These are phyloP conservation scores for Fusarium continuum DNA, from an alignment of 2,329 filamentous ascomycete species.

Conservation along the genomic window DNA sequence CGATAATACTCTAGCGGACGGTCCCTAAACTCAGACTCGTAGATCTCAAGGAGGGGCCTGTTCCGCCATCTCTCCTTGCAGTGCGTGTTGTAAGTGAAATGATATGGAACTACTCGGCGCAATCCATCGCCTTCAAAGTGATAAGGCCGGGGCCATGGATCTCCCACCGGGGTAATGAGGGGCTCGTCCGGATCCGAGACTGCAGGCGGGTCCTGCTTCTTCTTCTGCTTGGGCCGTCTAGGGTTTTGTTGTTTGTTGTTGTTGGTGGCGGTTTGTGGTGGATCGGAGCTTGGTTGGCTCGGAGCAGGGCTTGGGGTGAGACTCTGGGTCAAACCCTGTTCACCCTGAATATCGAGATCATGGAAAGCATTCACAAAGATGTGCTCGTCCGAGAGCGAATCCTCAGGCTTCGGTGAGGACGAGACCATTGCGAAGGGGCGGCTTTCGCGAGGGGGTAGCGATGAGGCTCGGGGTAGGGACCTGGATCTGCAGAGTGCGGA, in stretches of 20 bases:
- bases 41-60: constrained; percentile 83
- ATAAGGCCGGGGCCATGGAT: constrained; percentile 72
- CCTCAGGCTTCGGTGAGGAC: constrained; percentile 16
- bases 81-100: constrained; percentile 93
- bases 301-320: constrained; percentile 1
- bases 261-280: constrained; percentile 13
- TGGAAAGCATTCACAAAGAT: constrained; percentile 29
- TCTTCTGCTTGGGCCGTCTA: constrained; percentile 25
- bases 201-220: constrained; percentile 27
- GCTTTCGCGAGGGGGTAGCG: constrained; percentile 12
- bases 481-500: constrained; percentile 34
- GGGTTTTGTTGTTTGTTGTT: constrained; percentile 8
- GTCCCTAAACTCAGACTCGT: constrained; percentile 91
- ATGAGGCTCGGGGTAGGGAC: constrained; percentile 26
- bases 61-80: constrained; percentile 95
- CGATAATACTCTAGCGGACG: constrained; percentile 87
- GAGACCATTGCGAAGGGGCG: constrained; percentile 35
- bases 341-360: constrained; percentile 27
- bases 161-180: constrained; percentile 48
- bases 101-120: constrained; percentile 84
- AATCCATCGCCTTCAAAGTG: constrained; percentile 80
- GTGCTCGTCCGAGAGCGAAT: constrained; percentile 16
- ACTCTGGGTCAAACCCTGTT: constrained; percentile 14
- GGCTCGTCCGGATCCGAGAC: constrained; percentile 35
- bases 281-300: constrained; percentile 22